A percentile compares a stretch with the other conserved stretches of the same genome.
Evolutionary conservation across 1,284 basidiomycete genomes (phyloP).

Genomic region (Fomitiporia mediterranea): DNA sequence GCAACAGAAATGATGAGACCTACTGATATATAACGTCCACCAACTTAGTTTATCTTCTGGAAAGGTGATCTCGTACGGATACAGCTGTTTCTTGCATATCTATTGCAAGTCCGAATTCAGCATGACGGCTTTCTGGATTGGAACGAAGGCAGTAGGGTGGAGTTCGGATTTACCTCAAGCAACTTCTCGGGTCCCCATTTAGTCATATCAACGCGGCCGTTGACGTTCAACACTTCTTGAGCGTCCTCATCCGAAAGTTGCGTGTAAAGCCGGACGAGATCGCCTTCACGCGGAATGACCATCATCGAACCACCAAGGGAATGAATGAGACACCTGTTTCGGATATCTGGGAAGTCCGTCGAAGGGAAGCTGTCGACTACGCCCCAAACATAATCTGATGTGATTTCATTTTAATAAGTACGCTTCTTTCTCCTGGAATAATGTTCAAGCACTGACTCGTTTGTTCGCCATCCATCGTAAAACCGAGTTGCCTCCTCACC

Average conservation of each 20-base stretch:
- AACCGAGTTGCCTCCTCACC: conserved; percentile 66
- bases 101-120: neutral
- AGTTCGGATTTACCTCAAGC: conserved; percentile 22
- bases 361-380: conserved; percentile 67
- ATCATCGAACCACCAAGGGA: conserved; percentile 46
- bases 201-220: conserved; percentile 37
- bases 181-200: conserved; percentile 40
- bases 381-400: conserved; percentile 68
- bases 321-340: conserved; percentile 61
- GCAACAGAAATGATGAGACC: conserved; percentile 16
- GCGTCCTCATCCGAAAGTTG: conserved; percentile 36
- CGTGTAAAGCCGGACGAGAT: conserved; percentile 43
- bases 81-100: conserved; percentile 44
- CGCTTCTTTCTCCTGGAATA: conserved; percentile 13
- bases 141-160: neutral
- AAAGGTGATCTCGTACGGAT: conserved; percentile 61
- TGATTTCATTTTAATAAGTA: neutral
- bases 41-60: conserved; percentile 57
- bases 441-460: conserved; percentile 37
- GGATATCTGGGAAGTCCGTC: conserved; percentile 80
- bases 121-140: neutral
- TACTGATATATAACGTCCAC: conserved; percentile 74
- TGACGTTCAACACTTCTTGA: conserved; percentile 30
- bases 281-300: conserved; percentile 40
- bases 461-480: conserved; percentile 75